phyloP scores from a whole-genome alignment of 805 yeast genomes.

The Saccharomycopsis amapae region DNA sequence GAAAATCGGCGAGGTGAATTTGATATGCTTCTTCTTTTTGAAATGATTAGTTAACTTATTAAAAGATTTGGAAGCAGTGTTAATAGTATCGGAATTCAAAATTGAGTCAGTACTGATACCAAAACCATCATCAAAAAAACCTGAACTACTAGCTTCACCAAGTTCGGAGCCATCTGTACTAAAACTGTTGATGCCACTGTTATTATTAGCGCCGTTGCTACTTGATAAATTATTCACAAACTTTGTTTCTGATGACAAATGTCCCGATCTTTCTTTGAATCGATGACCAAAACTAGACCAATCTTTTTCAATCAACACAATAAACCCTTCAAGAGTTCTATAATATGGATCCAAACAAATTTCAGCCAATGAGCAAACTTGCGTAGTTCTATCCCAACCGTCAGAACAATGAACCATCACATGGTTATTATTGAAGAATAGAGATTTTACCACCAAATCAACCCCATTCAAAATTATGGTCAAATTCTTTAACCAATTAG shows the following conservation, averaged over 20 bases:
- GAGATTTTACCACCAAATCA: constrained; percentile 71
- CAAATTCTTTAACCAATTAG: constrained; percentile 75
- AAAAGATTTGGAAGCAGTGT: constrained; percentile 38
- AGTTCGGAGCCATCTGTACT: not conserved
- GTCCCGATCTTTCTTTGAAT: constrained; percentile 78
- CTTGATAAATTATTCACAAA: constrained; percentile 36
- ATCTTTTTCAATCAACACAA: constrained; percentile 81
- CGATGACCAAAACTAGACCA: constrained; percentile 95
- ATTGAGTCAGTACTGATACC: constrained; percentile 13
- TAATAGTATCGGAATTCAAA: constrained; percentile 26
- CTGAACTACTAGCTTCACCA: not conserved
- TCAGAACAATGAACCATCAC: constrained; percentile 90
- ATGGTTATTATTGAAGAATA: constrained; percentile 76
- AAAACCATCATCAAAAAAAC: constrained; percentile 14
- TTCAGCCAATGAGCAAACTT: constrained; percentile 75
- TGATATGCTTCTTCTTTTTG: constrained; percentile 42
- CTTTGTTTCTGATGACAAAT: constrained; percentile 48
- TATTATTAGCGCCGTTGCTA: constrained; percentile 22
- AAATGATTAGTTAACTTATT: constrained; percentile 45
- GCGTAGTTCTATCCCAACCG: constrained; percentile 98
- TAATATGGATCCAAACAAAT: constrained; percentile 85
- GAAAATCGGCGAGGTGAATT: constrained; percentile 81
- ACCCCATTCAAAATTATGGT: constrained; percentile 65
- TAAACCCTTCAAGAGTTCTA: constrained; percentile 83
- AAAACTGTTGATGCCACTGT: constrained; percentile 25